Percentiles rank a stretch among this genome's conserved stretches.
Evolutionary conservation across 2,329 filamentous ascomycete species (phyloP).

Genomic region (Incumbomyces delicatus): DNA sequence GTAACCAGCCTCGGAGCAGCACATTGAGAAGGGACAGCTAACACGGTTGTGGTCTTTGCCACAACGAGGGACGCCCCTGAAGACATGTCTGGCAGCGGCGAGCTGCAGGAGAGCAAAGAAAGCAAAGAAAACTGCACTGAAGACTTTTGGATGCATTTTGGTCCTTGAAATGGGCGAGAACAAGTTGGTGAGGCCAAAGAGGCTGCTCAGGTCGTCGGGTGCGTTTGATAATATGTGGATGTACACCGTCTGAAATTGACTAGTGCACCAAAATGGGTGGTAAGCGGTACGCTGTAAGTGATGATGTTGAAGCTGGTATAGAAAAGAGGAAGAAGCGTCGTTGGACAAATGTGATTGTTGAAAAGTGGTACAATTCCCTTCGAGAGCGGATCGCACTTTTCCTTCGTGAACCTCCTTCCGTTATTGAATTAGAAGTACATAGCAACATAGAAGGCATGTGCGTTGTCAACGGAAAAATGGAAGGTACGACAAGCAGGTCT

Average conservation of each 20-base stretch:
- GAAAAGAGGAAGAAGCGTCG: constrained; percentile 3
- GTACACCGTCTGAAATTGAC: background rate
- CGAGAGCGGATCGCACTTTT: too few species aligned
- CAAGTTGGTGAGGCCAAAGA: background rate
- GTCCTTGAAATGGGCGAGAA: background rate
- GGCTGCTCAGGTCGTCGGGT: background rate
- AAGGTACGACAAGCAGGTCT: too few species aligned
- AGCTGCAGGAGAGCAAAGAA: background rate
- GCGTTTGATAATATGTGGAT: background rate
- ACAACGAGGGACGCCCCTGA: constrained; percentile 1
- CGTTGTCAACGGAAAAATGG: too few species aligned
- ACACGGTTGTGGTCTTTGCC: constrained; percentile 2
- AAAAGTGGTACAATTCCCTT: background rate
- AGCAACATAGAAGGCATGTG: too few species aligned
- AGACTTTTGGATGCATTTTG: constrained; percentile 6
- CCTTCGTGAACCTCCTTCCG: too few species aligned
- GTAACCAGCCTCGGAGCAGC: constrained; percentile 15
- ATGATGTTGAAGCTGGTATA: constrained; percentile 3
- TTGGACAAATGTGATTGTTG: background rate
- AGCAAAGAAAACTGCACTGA: constrained; percentile 2
- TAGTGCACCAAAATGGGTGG: background rate
- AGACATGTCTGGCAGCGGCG: background rate
- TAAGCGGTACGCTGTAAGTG: background rate
- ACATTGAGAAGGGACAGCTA: constrained; percentile 8
- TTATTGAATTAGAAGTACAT: too few species aligned